A percentile compares a stretch with the other conserved stretches of the same genome.
Conservation (phyloP, 2,329 filamentous ascomycete species). For the Ophiosphaerella narmari region DNA sequence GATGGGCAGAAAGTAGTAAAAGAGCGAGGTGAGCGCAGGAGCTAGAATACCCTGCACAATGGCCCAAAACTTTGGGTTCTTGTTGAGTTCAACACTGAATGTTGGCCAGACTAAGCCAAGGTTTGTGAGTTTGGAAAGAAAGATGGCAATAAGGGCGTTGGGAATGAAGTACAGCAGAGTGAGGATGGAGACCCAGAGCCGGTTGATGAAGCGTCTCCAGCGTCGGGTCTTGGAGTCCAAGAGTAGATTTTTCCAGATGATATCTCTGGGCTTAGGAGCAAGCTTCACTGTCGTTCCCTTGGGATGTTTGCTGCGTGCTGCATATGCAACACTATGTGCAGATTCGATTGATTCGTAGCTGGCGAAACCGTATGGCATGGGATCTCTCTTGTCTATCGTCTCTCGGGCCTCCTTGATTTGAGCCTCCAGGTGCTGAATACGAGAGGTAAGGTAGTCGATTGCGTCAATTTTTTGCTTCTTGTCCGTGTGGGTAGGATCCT, state of each 20-base stretch:
- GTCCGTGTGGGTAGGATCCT: constrained; percentile 66
- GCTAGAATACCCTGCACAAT: constrained; percentile 90
- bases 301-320: constrained; percentile 78
- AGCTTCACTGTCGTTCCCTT: constrained; percentile 76
- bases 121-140: constrained; percentile 83
- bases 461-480: constrained; percentile 82
- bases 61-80: constrained; percentile 73
- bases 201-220: constrained; percentile 77
- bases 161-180: constrained; percentile 88
- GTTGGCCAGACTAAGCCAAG: constrained; percentile 77
- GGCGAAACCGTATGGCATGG: constrained; percentile 91
- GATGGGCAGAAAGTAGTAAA: constrained; percentile 86
- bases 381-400: constrained; percentile 82
- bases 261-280: constrained; percentile 84
- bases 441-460: constrained; percentile 87
- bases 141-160: constrained; percentile 93
- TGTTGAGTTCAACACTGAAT: constrained; percentile 69
- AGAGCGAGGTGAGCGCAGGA: constrained; percentile 81
- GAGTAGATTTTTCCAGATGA: constrained; percentile 94
- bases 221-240: constrained; percentile 70
- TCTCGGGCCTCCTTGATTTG: constrained; percentile 83
- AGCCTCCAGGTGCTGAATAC: constrained; percentile 80
- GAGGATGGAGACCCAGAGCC: constrained; percentile 79
- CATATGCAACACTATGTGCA: constrained; percentile 85
- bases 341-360: constrained; percentile 89